These are phyloP conservation scores for Talaromyces adpressus DNA, from an alignment of 495 filamentous ascomycete genomes.

Conservation along the genomic window DNA sequence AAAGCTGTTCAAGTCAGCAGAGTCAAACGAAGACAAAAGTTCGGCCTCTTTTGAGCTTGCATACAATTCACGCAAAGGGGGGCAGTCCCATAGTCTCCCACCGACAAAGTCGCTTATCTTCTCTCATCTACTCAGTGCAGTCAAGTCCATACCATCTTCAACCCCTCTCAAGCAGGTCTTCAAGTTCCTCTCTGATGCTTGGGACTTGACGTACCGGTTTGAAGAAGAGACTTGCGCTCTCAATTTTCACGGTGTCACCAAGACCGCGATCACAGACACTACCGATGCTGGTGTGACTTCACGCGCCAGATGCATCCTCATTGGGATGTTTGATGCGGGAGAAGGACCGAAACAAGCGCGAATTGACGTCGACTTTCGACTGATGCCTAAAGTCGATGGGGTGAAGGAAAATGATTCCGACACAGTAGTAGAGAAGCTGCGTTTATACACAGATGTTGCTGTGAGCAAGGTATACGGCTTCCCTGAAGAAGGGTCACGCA, in stretches of 20 bases:
- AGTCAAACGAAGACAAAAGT: constrained; percentile 10
- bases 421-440: constrained; percentile 20
- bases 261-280: constrained; percentile 26
- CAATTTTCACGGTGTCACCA: constrained; percentile 40
- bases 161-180: constrained; percentile 30
- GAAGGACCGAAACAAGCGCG: constrained; percentile 14
- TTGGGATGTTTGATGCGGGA: constrained; percentile 17
- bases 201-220: constrained; percentile 30
- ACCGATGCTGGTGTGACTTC: constrained; percentile 22
- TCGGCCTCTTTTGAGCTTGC: constrained; percentile 25
- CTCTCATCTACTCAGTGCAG: constrained; percentile 27
- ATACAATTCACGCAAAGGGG: constrained; percentile 14
- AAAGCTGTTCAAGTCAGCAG: constrained; percentile 39
- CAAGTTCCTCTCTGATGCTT: constrained; percentile 32
- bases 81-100: constrained; percentile 16
- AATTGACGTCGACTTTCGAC: constrained; percentile 38
- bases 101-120: constrained; percentile 31
- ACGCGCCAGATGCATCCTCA: constrained; percentile 33
- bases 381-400: constrained; percentile 18
- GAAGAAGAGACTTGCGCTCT: constrained; percentile 42
- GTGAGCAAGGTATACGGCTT: constrained; percentile 43
- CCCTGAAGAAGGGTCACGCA: constrained; percentile 18
- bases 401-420: constrained; percentile 10
- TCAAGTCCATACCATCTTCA: constrained; percentile 25
- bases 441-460: constrained; percentile 33